These are phyloP conservation scores for Styphnolobium japonicum DNA, from an alignment of 306 rosid genomes.

Conservation along the genomic window DNA sequence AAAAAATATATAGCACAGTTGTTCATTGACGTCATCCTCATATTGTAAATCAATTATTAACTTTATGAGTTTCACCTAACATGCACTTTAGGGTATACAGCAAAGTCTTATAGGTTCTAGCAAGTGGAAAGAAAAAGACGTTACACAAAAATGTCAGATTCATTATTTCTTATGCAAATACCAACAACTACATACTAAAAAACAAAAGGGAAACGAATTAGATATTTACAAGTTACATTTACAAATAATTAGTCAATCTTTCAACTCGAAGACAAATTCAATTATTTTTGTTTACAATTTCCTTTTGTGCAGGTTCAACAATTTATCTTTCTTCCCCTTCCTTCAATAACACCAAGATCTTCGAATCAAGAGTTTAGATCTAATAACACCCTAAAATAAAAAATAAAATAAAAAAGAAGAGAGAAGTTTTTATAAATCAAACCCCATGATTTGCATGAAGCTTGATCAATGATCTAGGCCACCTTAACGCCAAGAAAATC, in stretches of 20 bases:
- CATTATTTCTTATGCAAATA: neutral
- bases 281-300: neutral
- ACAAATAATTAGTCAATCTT: neutral
- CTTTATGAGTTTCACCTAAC: too few relatives aligned
- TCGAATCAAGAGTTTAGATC: too few relatives aligned
- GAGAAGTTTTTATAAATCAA: neutral
- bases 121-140: neutral
- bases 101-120: neutral
- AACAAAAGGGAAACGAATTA: neutral
- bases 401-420: neutral
- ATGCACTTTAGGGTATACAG: too few relatives aligned
- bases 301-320: neutral
- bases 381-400: neutral
- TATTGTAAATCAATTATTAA: too few relatives aligned
- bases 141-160: neutral
- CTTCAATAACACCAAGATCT: slow-evolving; percentile 5
- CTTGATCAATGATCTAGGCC: neutral
- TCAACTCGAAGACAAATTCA: neutral
- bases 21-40: too few relatives aligned
- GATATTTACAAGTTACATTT: neutral
- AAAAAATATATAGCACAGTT: too few relatives aligned
- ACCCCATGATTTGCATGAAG: neutral
- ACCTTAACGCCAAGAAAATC: slow-evolving; percentile 62
- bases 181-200: neutral
- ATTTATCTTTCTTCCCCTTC: neutral